A percentile compares a stretch with the other conserved stretches of the same genome.
Evolutionary conservation across 2,329 filamentous ascomycete genomes (phyloP).

Genomic region (Knoxdaviesia capensis): DNA sequence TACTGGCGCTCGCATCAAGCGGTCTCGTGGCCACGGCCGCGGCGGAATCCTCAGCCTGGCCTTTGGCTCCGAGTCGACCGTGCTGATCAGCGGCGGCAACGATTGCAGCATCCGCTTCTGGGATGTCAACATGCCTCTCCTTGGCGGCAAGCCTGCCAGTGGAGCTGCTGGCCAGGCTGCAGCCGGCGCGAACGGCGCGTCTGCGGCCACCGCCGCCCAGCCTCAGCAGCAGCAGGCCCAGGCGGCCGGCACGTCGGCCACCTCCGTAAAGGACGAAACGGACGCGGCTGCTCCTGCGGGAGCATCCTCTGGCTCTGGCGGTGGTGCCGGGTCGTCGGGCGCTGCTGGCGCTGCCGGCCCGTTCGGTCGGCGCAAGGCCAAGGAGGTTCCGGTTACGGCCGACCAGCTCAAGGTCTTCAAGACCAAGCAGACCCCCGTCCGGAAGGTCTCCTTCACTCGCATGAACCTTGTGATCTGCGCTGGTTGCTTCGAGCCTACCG

Average conservation of each 20-base stretch:
- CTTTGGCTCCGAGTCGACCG: conserved; percentile 82
- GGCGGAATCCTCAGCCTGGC: conserved; percentile 85
- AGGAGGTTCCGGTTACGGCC: conserved; percentile 74
- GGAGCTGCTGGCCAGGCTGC: conserved; percentile 13
- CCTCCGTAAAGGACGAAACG: no score
- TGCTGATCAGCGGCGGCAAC: conserved; percentile 75
- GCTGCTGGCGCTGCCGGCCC: conserved; percentile 17
- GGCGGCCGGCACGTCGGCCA: conserved; percentile 11
- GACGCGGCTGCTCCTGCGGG: no score
- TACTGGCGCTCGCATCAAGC: conserved; percentile 73
- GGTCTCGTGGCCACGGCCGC: conserved; percentile 82
- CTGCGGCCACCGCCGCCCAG: background rate
- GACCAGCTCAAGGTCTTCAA: conserved; percentile 91
- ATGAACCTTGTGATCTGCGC: conserved; percentile 89
- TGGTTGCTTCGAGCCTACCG: conserved; percentile 39
- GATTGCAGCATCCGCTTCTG: conserved; percentile 87
- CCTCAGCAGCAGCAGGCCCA: conserved; percentile 1
- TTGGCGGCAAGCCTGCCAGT: conserved; percentile 36
- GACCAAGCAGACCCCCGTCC: conserved; percentile 89
- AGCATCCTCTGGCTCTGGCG: conserved; percentile 7
- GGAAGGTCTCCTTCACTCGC: conserved; percentile 80
- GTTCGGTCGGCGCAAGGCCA: conserved; percentile 48
- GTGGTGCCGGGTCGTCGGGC: conserved; percentile 18
- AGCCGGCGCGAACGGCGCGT: background rate
- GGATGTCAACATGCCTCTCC: conserved; percentile 62